A percentile compares a stretch with the other conserved stretches of the same genome.
phyloP scores from a whole-genome alignment of 345 rosid genomes.

The Lagerstroemia speciosa region DNA sequence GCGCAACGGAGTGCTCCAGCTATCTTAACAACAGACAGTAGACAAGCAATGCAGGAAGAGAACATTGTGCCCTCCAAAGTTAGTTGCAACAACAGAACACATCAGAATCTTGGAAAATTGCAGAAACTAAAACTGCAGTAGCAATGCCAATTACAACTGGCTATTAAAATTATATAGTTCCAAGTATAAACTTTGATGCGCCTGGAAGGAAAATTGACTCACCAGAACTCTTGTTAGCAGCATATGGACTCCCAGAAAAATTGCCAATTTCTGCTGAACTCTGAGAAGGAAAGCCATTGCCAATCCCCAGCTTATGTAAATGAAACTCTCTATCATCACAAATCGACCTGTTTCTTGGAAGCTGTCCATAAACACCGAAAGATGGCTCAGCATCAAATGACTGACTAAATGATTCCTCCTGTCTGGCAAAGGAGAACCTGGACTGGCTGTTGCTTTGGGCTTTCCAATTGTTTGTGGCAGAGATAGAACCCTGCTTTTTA shows the following conservation, averaged over 20 bases:
- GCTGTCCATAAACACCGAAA: conserved; percentile 16
- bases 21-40: not conserved
- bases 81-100: not conserved
- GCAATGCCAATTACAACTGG: no score
- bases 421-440: conserved; percentile 64
- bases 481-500: conserved; percentile 24
- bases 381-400: conserved; percentile 20
- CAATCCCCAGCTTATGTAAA: conserved; percentile 15
- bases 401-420: conserved; percentile 34
- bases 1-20: not conserved
- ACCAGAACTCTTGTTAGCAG: conserved; percentile 32
- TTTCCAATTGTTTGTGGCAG: conserved; percentile 28
- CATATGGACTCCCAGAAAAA: conserved; percentile 14
- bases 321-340: conserved; percentile 20
- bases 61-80: not conserved
- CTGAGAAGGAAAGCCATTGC: conserved; percentile 23
- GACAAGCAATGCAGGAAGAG: conserved; percentile 3
- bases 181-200: not conserved
- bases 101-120: not conserved
- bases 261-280: conserved; percentile 21
- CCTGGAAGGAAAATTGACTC: conserved; percentile 6
- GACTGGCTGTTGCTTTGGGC: conserved; percentile 39
- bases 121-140: no score
- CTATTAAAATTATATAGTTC: not conserved
- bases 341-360: conserved; percentile 13